A percentile compares a stretch with the other conserved stretches of the same genome.
These are phyloP conservation scores for Astragalus glycyphyllos DNA, from an alignment of 306 rosid genomes.

Conservation along the genomic window DNA sequence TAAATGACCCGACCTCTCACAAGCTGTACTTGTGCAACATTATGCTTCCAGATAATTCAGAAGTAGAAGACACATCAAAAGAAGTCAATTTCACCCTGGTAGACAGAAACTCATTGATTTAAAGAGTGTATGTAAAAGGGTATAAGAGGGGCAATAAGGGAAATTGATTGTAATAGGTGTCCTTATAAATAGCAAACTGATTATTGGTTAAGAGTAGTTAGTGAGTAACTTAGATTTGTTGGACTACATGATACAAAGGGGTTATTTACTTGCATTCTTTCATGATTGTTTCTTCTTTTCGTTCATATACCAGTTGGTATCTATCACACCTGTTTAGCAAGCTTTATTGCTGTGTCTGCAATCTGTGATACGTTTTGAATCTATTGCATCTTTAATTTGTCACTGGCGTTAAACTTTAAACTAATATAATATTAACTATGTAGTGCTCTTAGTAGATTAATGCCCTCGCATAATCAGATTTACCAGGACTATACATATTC, in stretches of 20 bases:
- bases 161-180: no score
- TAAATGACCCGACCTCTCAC: neutral
- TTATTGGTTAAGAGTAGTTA: no score
- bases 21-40: neutral
- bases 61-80: conserved; percentile 9
- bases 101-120: no score
- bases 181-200: no score
- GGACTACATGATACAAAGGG: no score
- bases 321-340: conserved; percentile 5
- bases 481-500: conserved; percentile 13
- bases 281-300: no score
- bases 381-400: conserved; percentile 18
- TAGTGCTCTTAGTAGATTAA: conserved; percentile 16
- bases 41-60: conserved; percentile 4
- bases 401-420: neutral
- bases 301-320: neutral
- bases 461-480: conserved; percentile 7
- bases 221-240: no score
- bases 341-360: neutral
- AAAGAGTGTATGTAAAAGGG: no score
- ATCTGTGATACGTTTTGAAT: conserved; percentile 9
- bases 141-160: no score
- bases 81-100: neutral
- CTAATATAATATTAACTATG: conserved; percentile 3
- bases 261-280: no score